Evolutionary conservation across 768 basidiomycete species (phyloP).

Genomic region (Pleurotus platypus): DNA sequence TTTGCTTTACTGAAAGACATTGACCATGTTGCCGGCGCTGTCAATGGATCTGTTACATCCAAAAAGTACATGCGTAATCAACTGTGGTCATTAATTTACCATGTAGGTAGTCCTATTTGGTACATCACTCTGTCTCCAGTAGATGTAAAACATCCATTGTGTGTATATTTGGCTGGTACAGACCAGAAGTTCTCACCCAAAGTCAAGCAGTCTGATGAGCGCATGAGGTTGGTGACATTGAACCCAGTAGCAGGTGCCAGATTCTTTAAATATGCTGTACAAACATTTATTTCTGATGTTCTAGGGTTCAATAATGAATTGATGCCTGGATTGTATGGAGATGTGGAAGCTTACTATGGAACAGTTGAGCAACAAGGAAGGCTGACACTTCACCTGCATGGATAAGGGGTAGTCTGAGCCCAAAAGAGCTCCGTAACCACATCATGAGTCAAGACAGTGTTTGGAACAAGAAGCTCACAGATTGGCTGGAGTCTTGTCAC

Average conservation of each 20-base stretch:
- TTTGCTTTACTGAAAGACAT: constrained; percentile 22
- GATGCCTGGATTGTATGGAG: neutral
- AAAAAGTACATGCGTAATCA: constrained; percentile 20
- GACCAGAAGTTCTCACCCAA: neutral
- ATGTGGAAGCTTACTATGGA: neutral
- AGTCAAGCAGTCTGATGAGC: neutral
- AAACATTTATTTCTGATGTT: neutral
- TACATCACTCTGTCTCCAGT: constrained; percentile 18
- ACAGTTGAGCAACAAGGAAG: neutral
- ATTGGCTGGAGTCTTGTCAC: constrained; percentile 29
- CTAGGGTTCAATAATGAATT: neutral
- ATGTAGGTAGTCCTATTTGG: constrained; percentile 12
- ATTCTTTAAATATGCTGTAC: neutral
- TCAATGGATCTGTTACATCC: constrained; percentile 16
- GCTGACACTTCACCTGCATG: neutral
- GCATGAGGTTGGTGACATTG: neutral
- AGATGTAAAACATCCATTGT: constrained; percentile 15
- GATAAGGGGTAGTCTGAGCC: neutral
- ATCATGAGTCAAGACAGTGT: neutral
- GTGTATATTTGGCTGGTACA: neutral
- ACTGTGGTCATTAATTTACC: constrained; percentile 19
- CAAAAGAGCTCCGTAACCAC: neutral
- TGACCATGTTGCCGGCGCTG: constrained; percentile 20
- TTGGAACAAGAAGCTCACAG: constrained; percentile 18
- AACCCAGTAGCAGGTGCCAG: neutral